Base-by-base conservation (phyloP, 1,284 basidiomycete species). In the Ceratobasidium papillatum region DNA sequence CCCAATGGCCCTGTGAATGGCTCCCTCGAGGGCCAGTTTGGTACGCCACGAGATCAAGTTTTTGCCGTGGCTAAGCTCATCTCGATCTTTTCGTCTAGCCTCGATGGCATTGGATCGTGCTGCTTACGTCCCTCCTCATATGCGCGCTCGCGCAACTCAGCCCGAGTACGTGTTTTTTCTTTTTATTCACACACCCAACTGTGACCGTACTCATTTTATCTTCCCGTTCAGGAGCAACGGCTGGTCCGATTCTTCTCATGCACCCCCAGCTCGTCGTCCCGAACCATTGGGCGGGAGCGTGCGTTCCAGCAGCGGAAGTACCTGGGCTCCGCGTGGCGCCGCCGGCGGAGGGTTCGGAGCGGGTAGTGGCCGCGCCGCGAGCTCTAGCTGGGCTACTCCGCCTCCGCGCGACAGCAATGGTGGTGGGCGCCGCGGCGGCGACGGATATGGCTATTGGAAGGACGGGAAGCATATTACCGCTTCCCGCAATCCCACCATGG, bases 91-190 rank as follows among this genome's bases (percentile, higher is more conserved):
- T 45, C 14, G 12, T 62, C 27, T 56, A 72, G 69, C 69, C 69
- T 72, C 69, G 69, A 72, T 72, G 69, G 69, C 56, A 72, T 41
- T 72, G 41, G 58, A 59, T 27, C 58, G 56, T 41, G 47, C 93
- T 81, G 90, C 95, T 79, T 98, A 98, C 86, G 93, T 98, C 79
- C 95, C 95, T 80, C 95, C 95, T 82, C 95, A 97, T 85, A 83
- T 94, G 87, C 90, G 93, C 86, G 87, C 85, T 84, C 87, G 88
- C 91, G 91, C 91, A 90, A 89, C 87, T 61, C 52, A 52, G n/a
- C 22, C 66, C 59, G 51, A 78, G 79, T 76, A 74, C 91, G 90
- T 88, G 89, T 89, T 82, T 87, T 91, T 79, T 82, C 86, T 80
- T n/a, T n/a, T n/a, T n/a, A 47, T 85, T 86, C 78, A 79, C 81